A percentile compares a stretch with the other conserved stretches of the same genome.
These are phyloP conservation scores for Tetracladium marchalianum DNA, from an alignment of 495 filamentous ascomycete species.

Conservation along the genomic window DNA sequence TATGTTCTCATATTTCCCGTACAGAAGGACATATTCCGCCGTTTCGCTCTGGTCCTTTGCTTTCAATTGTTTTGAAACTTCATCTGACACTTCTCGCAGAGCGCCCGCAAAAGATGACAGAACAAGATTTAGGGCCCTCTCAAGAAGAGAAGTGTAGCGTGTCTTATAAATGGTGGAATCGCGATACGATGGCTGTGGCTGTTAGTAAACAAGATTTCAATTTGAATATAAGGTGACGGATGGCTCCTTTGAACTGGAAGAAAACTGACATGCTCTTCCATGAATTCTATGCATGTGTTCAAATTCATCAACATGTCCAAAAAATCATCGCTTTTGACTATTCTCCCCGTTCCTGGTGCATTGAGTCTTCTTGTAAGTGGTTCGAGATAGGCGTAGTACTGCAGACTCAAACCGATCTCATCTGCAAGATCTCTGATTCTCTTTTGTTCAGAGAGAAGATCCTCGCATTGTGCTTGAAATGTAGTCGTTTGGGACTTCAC, in stretches of 20 bases:
- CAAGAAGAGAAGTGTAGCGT: slow-evolving; percentile 73
- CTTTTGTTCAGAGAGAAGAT: slow-evolving; percentile 67
- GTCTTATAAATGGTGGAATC: slow-evolving; percentile 85
- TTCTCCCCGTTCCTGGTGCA: slow-evolving; percentile 76
- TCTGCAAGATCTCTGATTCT: slow-evolving; percentile 67
- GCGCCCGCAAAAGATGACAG: slow-evolving; percentile 34
- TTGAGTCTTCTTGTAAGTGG: slow-evolving; percentile 83
- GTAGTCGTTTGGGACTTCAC: slow-evolving; percentile 85
- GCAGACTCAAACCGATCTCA: slow-evolving; percentile 71
- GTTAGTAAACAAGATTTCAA: slow-evolving; percentile 10
- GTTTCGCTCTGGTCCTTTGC: slow-evolving; percentile 67
- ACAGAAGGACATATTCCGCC: slow-evolving; percentile 63
- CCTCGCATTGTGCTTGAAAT: slow-evolving; percentile 87
- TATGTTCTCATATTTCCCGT: slow-evolving; percentile 66
- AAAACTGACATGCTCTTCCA: slow-evolving; percentile 64
- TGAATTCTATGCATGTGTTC: slow-evolving; percentile 83
- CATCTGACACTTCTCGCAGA: slow-evolving; percentile 53
- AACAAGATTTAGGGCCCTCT: slow-evolving; percentile 43
- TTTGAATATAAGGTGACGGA: no score
- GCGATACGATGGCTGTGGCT: slow-evolving; percentile 60
- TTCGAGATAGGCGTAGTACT: slow-evolving; percentile 88
- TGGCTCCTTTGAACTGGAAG: background rate
- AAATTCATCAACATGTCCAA: slow-evolving; percentile 75
- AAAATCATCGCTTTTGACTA: slow-evolving; percentile 73
- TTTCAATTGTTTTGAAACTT: slow-evolving; percentile 59